A percentile compares a stretch with the other conserved stretches of the same genome.
These are phyloP conservation scores for Echinochloa phyllopogon DNA, from an alignment of 176 grass and related monocot genomes.

Conservation along the genomic window DNA sequence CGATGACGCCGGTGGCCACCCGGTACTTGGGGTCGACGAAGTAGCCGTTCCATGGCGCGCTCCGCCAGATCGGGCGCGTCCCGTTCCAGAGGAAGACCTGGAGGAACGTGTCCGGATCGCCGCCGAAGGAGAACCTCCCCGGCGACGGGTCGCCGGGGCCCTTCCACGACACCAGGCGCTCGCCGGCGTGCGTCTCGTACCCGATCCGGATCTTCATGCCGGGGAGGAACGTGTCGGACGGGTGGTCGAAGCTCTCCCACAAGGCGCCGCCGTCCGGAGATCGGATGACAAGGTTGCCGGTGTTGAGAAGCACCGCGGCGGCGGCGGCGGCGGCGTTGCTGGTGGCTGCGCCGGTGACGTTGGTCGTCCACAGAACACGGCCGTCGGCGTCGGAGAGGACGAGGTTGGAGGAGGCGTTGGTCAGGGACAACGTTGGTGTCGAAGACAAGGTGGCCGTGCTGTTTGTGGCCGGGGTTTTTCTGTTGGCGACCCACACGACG, in stretches of 20 bases:
- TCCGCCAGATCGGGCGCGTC: background rate
- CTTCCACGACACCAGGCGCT: constrained; percentile 34
- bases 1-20: background rate
- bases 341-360: background rate
- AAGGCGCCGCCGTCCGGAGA: constrained; percentile 1
- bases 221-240: constrained; percentile 34
- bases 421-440: background rate
- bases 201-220: constrained; percentile 32
- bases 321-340: background rate
- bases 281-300: constrained; percentile 44
- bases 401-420: constrained; percentile 30
- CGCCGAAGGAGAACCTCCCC: constrained; percentile 16
- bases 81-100: constrained; percentile 23
- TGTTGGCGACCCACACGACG: constrained; percentile 44
- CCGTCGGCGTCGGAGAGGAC: constrained; percentile 21
- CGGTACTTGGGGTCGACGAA: background rate
- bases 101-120: background rate
- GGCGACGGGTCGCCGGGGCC: constrained; percentile 32
- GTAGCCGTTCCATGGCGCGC: constrained; percentile 37
- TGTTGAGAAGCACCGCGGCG: background rate
- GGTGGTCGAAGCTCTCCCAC: constrained; percentile 60
- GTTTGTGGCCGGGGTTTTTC: background rate
- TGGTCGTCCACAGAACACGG: constrained; percentile 40
- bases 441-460: background rate
- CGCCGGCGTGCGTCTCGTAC: background rate